These are phyloP conservation scores for Ramularia endophylla DNA, from an alignment of 2,329 filamentous ascomycete species.

Conservation along the genomic window DNA sequence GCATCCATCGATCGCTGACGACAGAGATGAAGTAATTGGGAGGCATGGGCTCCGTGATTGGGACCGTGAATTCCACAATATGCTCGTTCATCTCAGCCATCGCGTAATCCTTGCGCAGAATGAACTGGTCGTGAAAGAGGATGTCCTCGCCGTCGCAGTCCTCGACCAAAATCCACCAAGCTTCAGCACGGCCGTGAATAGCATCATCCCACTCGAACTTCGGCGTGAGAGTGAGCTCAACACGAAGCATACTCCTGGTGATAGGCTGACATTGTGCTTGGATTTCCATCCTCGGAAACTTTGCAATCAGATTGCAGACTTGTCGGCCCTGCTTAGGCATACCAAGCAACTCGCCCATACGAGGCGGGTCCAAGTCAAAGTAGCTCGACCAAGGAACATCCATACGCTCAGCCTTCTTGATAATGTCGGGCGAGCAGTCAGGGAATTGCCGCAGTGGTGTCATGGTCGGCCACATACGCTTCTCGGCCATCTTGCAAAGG, in stretches of 20 bases:
- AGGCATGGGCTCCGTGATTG: conserved; percentile 95
- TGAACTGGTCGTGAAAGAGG: conserved; percentile 88
- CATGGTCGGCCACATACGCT: conserved; percentile 99
- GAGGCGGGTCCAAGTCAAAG: conserved; percentile 91
- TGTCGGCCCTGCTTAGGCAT: conserved; percentile 81
- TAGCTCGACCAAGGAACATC: conserved; percentile 91
- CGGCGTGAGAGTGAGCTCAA: conserved; percentile 86
- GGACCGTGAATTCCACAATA: conserved; percentile 90
- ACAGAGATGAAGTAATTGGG: conserved; percentile 98
- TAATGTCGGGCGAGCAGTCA: conserved; percentile 71
- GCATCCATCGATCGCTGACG: conserved; percentile 96
- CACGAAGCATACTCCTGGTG: conserved; percentile 84
- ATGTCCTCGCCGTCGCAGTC: conserved; percentile 97
- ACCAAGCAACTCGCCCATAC: conserved; percentile 90
- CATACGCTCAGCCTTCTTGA: conserved; percentile 89
- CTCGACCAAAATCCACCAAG: conserved; percentile 95
- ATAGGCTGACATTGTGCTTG: conserved; percentile 93
- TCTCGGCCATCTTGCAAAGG: conserved; percentile 98
- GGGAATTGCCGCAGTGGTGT: conserved; percentile 88
- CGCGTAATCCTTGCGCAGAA: conserved; percentile 85
- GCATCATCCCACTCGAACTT: conserved; percentile 95
- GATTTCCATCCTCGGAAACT: conserved; percentile 88
- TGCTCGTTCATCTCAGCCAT: conserved; percentile 84
- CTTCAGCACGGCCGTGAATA: conserved; percentile 81
- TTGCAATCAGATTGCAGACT: conserved; percentile 80